Evolutionary conservation across 176 grass and related monocot species (phyloP).

Genomic region (Themeda triandra): DNA sequence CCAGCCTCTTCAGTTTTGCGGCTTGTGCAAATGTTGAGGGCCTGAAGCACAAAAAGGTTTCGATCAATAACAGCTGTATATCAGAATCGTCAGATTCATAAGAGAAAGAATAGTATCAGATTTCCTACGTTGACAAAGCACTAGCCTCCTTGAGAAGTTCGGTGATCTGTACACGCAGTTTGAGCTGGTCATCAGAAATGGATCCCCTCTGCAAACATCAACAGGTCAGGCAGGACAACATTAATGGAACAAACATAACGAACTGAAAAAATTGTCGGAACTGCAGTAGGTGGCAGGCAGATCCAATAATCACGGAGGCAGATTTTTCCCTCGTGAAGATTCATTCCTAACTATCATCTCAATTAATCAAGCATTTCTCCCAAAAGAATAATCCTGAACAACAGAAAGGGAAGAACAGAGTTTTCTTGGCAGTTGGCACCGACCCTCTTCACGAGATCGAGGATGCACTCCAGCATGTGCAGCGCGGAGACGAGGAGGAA

Average conservation of each 20-base stretch:
- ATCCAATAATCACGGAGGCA: conserved; percentile 6
- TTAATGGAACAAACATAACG: neutral
- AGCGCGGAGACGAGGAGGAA: conserved; percentile 62
- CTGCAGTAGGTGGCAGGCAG: neutral
- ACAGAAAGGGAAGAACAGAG: neutral
- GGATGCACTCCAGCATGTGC: conserved; percentile 62
- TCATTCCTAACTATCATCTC: neutral
- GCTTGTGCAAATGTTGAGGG: conserved; percentile 96
- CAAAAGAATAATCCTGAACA: neutral
- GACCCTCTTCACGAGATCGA: conserved; percentile 69
- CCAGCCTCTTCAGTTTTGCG: conserved; percentile 73
- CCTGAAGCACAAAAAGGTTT: conserved; percentile 21
- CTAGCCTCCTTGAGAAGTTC: conserved; percentile 81
- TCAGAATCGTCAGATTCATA: neutral
- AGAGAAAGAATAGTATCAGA: neutral
- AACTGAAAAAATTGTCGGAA: neutral
- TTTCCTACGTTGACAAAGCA: conserved; percentile 57
- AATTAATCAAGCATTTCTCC: neutral
- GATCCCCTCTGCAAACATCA: conserved; percentile 61
- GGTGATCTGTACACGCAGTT: conserved; percentile 61
- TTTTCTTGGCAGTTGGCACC: conserved; percentile 3
- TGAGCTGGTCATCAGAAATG: conserved; percentile 49
- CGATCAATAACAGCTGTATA: neutral
- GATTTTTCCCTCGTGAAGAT: neutral
- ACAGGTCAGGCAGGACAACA: conserved; percentile 17